These are phyloP conservation scores for Barnettozyma botsteinii DNA, from an alignment of 805 yeast species.

Conservation along the genomic window DNA sequence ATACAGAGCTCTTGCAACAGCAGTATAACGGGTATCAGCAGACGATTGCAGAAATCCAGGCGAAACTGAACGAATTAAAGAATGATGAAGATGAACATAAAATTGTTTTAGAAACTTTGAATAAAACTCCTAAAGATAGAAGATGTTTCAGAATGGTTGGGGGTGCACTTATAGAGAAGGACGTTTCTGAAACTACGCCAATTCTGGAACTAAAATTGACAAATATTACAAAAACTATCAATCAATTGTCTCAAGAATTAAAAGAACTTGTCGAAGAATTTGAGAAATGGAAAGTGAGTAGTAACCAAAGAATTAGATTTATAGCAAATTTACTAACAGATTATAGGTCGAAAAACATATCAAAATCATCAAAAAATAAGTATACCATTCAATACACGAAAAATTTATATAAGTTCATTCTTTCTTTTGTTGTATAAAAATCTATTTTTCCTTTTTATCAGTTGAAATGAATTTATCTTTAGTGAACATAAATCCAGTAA, in stretches of 20 bases:
- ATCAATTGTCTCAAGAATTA: slow-evolving; percentile 30
- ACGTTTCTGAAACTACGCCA: slow-evolving; percentile 70
- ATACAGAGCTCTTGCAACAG: slow-evolving; percentile 35
- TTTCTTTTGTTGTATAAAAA: no score
- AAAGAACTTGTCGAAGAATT: slow-evolving; percentile 32
- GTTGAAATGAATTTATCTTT: slow-evolving; percentile 13
- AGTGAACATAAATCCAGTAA: slow-evolving; percentile 46
- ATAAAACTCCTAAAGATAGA: slow-evolving; percentile 48
- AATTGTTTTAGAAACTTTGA: slow-evolving; percentile 55
- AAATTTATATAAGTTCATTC: no score
- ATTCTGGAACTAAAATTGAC: slow-evolving; percentile 50
- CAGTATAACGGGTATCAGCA: slow-evolving; percentile 49
- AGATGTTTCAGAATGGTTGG: slow-evolving; percentile 92
- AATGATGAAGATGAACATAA: slow-evolving; percentile 43
- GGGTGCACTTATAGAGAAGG: slow-evolving; percentile 80
- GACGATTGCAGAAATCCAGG: slow-evolving; percentile 39
- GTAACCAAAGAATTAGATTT: no score
- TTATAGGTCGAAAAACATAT: slow-evolving; percentile 12
- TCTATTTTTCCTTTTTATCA: slow-evolving; percentile 21
- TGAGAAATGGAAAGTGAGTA: slow-evolving; percentile 35
- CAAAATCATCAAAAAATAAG: slow-evolving; percentile 13
- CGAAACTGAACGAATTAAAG: slow-evolving; percentile 43
- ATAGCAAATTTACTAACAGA: slow-evolving; percentile 5
- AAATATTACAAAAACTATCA: slow-evolving; percentile 37
- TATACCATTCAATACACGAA: no score